Base-by-base conservation (phyloP, 176 grass and related monocot genomes). In the Triticum monococcum region DNA sequence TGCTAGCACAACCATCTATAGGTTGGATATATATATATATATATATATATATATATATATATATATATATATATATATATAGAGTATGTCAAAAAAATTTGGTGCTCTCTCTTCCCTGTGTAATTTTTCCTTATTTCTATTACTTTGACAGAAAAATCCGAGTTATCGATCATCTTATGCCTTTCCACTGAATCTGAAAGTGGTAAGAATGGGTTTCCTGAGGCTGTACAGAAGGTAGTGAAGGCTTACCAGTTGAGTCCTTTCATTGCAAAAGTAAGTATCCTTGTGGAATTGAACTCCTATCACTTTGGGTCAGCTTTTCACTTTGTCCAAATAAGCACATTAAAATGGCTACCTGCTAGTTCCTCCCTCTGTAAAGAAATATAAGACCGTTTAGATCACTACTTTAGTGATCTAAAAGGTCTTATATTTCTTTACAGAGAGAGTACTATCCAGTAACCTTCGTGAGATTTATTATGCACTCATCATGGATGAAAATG, bases 141-240 rank as follows among this genome's bases (percentile, higher is more conserved):
- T 68, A 1, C 0, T 71, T 86, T 90, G 81, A 77, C 81, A 95
- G 96, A 90, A 86, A 95, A 88, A 83, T 52, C 91, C 9, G 90
- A 92, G 54, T 75, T 95, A 72, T 94, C 96, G 25, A 92, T 98
- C 46, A 92, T 98, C 52, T 83, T 98, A 87, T 95, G 90, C 18
- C 35, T 89, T 91, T 92, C 85, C 9, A 72, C 37, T 85, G 90
- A 90, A 79, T 25, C 76, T 84, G 75, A 87, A 88, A 72, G 65
- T 61, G 84, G 64, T 81, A 56, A 84, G 65, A 94, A 59, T 54
- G 79, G 32, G 37, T 52, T 92, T 85, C 65, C 93, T 45, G 85
- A 68, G 73, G 93, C 72, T 76, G 35, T 98, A 26, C 78, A 86
- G 65, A 91, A 92, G 85, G 64, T 95, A 37, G 84, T 98, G 46